Percentiles rank a stretch among this genome's conserved stretches.
Conservation (phyloP, 495 filamentous ascomycete species). For the Penicillium egyptiacum region DNA sequence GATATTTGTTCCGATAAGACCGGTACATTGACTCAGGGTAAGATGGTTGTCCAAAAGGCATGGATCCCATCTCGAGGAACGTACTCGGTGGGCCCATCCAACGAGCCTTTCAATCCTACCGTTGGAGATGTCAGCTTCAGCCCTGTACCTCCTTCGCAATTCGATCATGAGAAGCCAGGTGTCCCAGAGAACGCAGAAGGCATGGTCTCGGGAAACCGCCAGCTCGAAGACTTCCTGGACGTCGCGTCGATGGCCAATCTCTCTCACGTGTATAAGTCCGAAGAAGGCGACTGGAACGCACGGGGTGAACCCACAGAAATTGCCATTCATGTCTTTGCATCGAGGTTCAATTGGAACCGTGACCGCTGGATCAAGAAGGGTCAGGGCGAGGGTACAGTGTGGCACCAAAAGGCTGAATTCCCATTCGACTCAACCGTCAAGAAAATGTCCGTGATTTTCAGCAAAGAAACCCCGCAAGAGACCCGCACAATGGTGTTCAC, state of each 20-base stretch:
- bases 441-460: conserved; percentile 58
- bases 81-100: conserved; percentile 50
- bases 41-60: conserved; percentile 70
- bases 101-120: conserved; percentile 50
- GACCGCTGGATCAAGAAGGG: conserved; percentile 42
- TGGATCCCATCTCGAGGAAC: conserved; percentile 64
- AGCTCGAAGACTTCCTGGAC: conserved; percentile 48
- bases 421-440: conserved; percentile 63
- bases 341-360: conserved; percentile 54
- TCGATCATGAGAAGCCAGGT: conserved; percentile 24
- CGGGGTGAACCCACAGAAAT: conserved; percentile 63
- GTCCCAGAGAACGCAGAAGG: conserved; percentile 23
- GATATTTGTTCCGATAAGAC: conserved; percentile 94
- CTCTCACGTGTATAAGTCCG: conserved; percentile 47
- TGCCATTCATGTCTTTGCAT: conserved; percentile 60
- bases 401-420: conserved; percentile 53
- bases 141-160: conserved; percentile 30
- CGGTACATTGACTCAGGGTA: conserved; percentile 77
- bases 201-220: conserved; percentile 16
- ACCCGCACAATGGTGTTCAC: conserved; percentile 49
- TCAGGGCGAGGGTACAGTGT: conserved; percentile 39
- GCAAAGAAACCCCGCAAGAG: conserved; percentile 19
- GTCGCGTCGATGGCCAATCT: conserved; percentile 60
- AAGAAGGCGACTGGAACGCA: conserved; percentile 49
- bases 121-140: conserved; percentile 43